Conservation (phyloP, 108 stramenopile species). For the Bacterosira constricta region DNA sequence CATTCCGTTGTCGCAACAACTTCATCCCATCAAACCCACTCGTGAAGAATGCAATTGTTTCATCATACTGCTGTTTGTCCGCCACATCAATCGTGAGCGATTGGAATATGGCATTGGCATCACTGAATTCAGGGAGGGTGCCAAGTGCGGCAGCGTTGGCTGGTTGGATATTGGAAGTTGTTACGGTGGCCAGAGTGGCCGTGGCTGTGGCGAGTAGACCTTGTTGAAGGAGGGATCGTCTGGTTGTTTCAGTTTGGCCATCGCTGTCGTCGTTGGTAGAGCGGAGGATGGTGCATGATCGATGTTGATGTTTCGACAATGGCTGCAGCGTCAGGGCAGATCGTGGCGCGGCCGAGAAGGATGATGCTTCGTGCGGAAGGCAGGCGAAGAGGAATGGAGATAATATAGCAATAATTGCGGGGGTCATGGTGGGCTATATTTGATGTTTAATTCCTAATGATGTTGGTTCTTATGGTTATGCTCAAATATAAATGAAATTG, state of each 20-base stretch:
- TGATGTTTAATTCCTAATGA: too few relatives aligned
- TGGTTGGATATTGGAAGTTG: neutral
- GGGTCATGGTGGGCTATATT: too few relatives aligned
- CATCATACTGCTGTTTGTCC: conserved; percentile 64
- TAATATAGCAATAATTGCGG: too few relatives aligned
- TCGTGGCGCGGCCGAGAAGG: neutral
- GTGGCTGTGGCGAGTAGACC: neutral
- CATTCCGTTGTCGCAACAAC: conserved; percentile 35
- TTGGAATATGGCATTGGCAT: conserved; percentile 73
- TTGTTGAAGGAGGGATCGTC: conserved; percentile 1
- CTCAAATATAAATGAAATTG: too few relatives aligned
- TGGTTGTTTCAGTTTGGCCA: neutral
- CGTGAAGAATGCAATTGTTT: conserved; percentile 68
- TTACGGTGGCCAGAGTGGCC: neutral
- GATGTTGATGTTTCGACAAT: neutral
- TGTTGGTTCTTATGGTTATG: too few relatives aligned
- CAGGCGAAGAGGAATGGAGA: neutral
- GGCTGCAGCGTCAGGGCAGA: neutral
- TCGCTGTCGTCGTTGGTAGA: neutral
- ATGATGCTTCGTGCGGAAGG: neutral
- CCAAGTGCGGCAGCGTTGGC: conserved; percentile 68
- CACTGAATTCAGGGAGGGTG: conserved; percentile 62
- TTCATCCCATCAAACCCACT: conserved; percentile 63
- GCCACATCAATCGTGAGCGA: conserved; percentile 71
- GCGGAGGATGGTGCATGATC: neutral